phyloP scores from a whole-genome alignment of 2,329 filamentous ascomycete genomes.

The Byssochlamys sp. region DNA sequence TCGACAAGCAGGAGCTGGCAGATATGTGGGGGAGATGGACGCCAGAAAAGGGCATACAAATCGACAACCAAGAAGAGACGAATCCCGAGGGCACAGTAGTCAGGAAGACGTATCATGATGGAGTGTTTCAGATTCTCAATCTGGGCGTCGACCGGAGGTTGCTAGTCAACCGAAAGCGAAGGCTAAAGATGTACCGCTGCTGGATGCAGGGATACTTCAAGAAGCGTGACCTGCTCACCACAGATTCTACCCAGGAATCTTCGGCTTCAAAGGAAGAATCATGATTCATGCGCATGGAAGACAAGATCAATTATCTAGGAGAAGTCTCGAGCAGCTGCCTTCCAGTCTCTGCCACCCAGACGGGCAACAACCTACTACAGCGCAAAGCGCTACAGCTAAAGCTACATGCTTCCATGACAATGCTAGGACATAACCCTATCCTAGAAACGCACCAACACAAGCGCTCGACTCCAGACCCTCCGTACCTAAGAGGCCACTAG shows the following conservation, averaged over 20 bases:
- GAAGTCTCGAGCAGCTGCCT: not conserved
- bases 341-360: not conserved
- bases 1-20: constrained; percentile 73
- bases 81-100: constrained; percentile 4
- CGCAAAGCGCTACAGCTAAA: not conserved
- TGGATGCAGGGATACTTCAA: constrained; percentile 48
- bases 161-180: constrained; percentile 80
- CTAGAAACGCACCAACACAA: not conserved
- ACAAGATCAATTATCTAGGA: not conserved
- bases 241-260: not conserved
- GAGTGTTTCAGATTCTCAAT: constrained; percentile 60
- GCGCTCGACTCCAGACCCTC: not conserved
- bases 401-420: no score
- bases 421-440: not conserved
- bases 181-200: constrained; percentile 96
- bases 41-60: constrained; percentile 24
- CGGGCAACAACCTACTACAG: not conserved
- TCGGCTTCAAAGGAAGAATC: not conserved
- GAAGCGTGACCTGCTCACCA: constrained; percentile 16
- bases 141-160: constrained; percentile 79
- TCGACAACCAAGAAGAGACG: constrained; percentile 7
- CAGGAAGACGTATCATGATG: constrained; percentile 10
- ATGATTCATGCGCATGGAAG: not conserved
- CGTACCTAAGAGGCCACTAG: not conserved
- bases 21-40: constrained; percentile 61